These are phyloP conservation scores for Cryoendolithus antarcticus DNA, from an alignment of 2,329 filamentous ascomycete species.

Conservation along the genomic window DNA sequence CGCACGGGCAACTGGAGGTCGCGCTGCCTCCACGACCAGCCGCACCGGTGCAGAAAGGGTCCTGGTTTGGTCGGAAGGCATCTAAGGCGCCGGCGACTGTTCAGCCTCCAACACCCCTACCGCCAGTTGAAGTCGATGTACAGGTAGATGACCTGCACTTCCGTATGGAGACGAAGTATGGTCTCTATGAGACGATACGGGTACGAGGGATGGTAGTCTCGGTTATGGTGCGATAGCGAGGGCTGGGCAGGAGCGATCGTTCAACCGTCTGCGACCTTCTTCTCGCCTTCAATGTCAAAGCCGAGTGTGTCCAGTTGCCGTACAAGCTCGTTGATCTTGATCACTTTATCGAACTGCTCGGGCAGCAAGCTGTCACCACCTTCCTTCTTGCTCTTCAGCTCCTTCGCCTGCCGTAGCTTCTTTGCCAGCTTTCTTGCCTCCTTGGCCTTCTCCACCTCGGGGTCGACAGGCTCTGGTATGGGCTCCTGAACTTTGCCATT, in stretches of 20 bases:
- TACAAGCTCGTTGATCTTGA: slow-evolving; percentile 89
- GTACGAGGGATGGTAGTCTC: slow-evolving; percentile 14
- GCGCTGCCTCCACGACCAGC: slow-evolving; percentile 4
- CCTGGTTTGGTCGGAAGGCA: slow-evolving; percentile 14
- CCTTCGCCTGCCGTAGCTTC: slow-evolving; percentile 86
- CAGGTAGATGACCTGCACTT: slow-evolving; percentile 28
- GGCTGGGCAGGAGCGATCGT: too few species aligned
- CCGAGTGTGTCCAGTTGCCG: slow-evolving; percentile 76
- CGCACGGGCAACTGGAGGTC: slow-evolving; percentile 1
- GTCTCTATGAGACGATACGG: slow-evolving; percentile 30
- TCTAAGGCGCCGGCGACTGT: slow-evolving; percentile 6
- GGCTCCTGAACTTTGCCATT: slow-evolving; percentile 20
- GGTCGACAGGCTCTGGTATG: slow-evolving; percentile 43
- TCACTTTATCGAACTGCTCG: slow-evolving; percentile 94
- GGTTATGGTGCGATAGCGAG: slow-evolving; percentile 13
- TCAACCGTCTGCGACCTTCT: slow-evolving; percentile 24
- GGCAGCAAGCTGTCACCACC: slow-evolving; percentile 71
- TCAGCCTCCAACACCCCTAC: neutral
- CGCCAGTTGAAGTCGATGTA: slow-evolving; percentile 18
- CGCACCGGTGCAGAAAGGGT: slow-evolving; percentile 7
- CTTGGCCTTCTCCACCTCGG: slow-evolving; percentile 74
- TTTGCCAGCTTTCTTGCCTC: slow-evolving; percentile 85
- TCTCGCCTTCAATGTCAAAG: slow-evolving; percentile 67
- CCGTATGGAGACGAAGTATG: slow-evolving; percentile 31
- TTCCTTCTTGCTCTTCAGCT: slow-evolving; percentile 83